Conservation (phyloP, 495 filamentous ascomycete species). For the Pseudevernia furfuracea region DNA sequence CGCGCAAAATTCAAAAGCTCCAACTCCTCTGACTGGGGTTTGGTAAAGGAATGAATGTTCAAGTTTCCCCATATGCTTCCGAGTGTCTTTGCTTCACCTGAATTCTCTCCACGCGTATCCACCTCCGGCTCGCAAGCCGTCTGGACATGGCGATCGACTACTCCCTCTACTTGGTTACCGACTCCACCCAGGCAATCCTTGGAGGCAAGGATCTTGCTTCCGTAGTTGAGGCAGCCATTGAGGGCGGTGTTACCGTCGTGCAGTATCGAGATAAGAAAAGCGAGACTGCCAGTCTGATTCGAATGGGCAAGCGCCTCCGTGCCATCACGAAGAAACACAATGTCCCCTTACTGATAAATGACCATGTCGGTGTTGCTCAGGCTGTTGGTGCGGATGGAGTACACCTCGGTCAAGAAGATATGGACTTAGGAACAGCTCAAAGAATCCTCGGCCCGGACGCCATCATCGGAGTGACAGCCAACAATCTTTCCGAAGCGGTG, state of each 20-base stretch:
- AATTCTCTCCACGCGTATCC: neutral
- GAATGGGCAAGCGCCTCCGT: slow-evolving; percentile 64
- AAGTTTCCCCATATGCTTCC: neutral
- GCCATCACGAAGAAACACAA: slow-evolving; percentile 54
- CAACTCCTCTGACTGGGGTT: neutral
- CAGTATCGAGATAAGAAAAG: slow-evolving; percentile 86
- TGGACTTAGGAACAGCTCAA: slow-evolving; percentile 63
- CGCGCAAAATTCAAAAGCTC: neutral
- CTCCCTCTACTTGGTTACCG: slow-evolving; percentile 83
- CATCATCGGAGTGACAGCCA: slow-evolving; percentile 66
- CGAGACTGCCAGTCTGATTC: slow-evolving; percentile 64
- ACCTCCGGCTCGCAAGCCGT: neutral
- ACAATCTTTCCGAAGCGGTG: slow-evolving; percentile 57
- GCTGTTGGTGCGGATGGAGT: slow-evolving; percentile 83
- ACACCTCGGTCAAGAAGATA: slow-evolving; percentile 91
- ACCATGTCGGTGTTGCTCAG: slow-evolving; percentile 86
- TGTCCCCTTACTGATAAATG: slow-evolving; percentile 87
- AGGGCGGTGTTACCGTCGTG: slow-evolving; percentile 79
- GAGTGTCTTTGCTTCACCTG: neutral
- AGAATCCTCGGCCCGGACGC: slow-evolving; percentile 62
- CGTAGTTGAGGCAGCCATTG: slow-evolving; percentile 68
- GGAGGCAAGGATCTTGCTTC: slow-evolving; percentile 58
- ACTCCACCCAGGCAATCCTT: slow-evolving; percentile 75
- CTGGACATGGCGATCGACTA: slow-evolving; percentile 39
- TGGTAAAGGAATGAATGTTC: neutral